Evolutionary conservation across 179 eudicot species (phyloP).

Genomic region (Kewa caespitosa): DNA sequence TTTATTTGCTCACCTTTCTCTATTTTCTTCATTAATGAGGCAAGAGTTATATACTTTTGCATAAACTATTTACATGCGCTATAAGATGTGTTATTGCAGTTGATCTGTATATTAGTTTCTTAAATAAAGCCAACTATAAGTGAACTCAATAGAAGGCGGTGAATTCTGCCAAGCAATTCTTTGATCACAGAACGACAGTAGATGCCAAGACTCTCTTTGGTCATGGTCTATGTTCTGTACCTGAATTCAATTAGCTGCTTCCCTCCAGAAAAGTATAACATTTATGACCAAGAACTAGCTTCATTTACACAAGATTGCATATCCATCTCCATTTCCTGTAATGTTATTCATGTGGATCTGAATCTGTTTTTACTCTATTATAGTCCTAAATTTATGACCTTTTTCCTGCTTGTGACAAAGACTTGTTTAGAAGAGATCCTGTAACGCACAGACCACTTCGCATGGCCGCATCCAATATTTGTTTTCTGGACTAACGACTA

Average conservation of each 20-base stretch:
- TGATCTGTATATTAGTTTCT: background rate
- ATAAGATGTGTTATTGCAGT: too few relatives aligned
- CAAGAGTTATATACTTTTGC: too few relatives aligned
- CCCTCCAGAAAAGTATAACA: background rate
- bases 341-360: background rate
- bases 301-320: background rate
- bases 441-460: too few relatives aligned
- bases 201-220: background rate
- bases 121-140: background rate
- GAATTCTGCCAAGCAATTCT: too few relatives aligned
- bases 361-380: background rate
- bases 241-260: background rate
- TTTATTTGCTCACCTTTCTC: background rate
- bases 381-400: background rate
- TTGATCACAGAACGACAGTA: background rate
- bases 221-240: background rate
- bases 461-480: too few relatives aligned
- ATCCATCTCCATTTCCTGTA: background rate
- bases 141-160: background rate
- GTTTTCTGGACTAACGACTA: too few relatives aligned
- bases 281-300: background rate
- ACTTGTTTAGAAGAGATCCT: too few relatives aligned
- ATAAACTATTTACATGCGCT: too few relatives aligned
- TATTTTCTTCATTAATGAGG: background rate
- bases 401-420: background rate